Evolutionary conservation across 2,329 filamentous ascomycete genomes (phyloP), one percentile per base, ranked within the genome.

Genomic region (Raffaelea ambrosiae): DNA sequence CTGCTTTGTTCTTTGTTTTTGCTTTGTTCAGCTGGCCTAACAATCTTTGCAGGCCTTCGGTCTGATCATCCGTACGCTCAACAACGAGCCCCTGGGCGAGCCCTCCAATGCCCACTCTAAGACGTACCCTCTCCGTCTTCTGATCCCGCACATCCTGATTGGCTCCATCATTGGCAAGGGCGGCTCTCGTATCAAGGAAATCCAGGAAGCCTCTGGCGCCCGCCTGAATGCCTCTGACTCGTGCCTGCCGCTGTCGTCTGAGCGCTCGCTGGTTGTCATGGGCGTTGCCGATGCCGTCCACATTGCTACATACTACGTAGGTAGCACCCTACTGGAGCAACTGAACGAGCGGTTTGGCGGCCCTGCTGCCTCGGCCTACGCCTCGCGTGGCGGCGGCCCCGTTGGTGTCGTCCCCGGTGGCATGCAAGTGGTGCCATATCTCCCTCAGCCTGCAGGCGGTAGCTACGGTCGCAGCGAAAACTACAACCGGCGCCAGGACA

Each of bases 351-450:
- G 93, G 39, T 98, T 97, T 58, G 91, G 93, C 46, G 93, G 93
- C 5, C 90, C 93, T 19, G 89, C 89, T 49, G 91, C 93, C 44
- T 98, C 93, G n/a, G 91, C 93, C 26, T 98, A 98, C 63, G 93
- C 93, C 42, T 95, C 91, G 42, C 84, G 93, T 55, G 95, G 88
- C 61, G 93, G 93, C 53, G 90, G 88, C 44, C 90, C 93, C 44
- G 88, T 91, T 49, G 91, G 91, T 45, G 88, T 91, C 31, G 88
- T 97, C 16, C 93, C 93, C 20, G 93, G 93, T 51, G 93, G 93
- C 52, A 95, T 98, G 89, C 93, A 97, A 66, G 93, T 98, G 44
- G 89, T 97, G n/a, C 93, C 93, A 5, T 98, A 98, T 64, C 86
- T 88, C 49, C 93, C 93, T 44, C 90, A 96, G 65, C 86, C 91